These are phyloP conservation scores for Balansia obtecta DNA, from an alignment of 2,329 filamentous ascomycete species.

Conservation along the genomic window DNA sequence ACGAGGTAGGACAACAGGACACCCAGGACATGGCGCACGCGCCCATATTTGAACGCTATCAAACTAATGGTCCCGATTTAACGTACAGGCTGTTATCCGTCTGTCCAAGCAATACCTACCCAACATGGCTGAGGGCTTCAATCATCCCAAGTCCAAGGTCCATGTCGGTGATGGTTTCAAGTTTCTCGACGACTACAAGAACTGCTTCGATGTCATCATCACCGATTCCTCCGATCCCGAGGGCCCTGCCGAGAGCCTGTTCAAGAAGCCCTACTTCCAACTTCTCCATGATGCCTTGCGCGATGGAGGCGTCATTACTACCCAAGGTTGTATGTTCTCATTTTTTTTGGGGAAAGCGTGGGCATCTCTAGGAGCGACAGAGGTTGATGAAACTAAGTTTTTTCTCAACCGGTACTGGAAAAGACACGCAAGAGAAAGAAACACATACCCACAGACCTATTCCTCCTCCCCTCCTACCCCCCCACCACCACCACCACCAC, in stretches of 20 bases:
- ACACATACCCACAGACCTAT: too few species aligned
- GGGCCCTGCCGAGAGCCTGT: slow-evolving; percentile 88
- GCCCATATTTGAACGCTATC: background rate
- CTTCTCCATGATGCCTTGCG: slow-evolving; percentile 80
- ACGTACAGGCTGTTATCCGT: slow-evolving; percentile 70
- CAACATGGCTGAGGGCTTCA: slow-evolving; percentile 83
- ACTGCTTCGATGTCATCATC: slow-evolving; percentile 98
- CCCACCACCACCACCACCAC: too few species aligned
- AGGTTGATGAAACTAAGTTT: slow-evolving; percentile 2
- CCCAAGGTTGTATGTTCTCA: slow-evolving; percentile 98
- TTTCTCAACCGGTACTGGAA: slow-evolving; percentile 5
- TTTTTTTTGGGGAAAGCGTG: slow-evolving; percentile 34
- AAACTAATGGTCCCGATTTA: background rate
- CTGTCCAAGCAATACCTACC: slow-evolving; percentile 97
- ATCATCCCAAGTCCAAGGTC: slow-evolving; percentile 85
- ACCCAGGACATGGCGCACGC: background rate
- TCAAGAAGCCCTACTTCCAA: slow-evolving; percentile 98
- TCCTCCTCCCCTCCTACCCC: too few species aligned
- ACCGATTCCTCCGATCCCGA: slow-evolving; percentile 97
- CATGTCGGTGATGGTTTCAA: slow-evolving; percentile 98
- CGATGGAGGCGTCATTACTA: slow-evolving; percentile 96
- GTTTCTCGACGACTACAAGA: slow-evolving; percentile 93
- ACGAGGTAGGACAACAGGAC: slow-evolving; percentile 48
- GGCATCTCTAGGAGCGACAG: slow-evolving; percentile 23
- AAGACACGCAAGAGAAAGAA: background rate